Percentiles rank a stretch among this genome's conserved stretches.
Evolutionary conservation across 768 basidiomycete species (phyloP).

Genomic region (Lactifluus echinatus): DNA sequence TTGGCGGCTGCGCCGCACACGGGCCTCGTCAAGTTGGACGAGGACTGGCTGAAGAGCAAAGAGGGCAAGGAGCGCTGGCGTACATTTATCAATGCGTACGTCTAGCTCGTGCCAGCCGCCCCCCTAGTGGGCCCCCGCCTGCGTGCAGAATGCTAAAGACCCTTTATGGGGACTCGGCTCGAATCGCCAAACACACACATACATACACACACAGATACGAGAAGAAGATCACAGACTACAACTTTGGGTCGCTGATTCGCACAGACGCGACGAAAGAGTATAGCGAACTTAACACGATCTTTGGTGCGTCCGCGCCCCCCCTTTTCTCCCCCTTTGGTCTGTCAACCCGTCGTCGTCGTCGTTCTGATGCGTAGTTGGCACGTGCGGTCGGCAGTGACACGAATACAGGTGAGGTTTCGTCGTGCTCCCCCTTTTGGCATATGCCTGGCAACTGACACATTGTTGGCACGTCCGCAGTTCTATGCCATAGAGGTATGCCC

Average conservation of each 20-base stretch:
- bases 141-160: background rate
- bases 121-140: background rate
- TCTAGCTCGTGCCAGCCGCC: conserved; percentile 6
- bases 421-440: background rate
- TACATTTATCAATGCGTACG: conserved; percentile 69
- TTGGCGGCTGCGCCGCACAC: conserved; percentile 32
- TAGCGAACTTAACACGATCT: conserved; percentile 86
- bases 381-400: conserved; percentile 39
- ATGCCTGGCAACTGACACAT: background rate
- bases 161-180: too few relatives aligned
- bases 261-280: conserved; percentile 75
- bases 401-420: conserved; percentile 49
- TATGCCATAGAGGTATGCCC: conserved; percentile 75
- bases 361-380: conserved; percentile 2
- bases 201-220: conserved; percentile 72
- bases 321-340: background rate
- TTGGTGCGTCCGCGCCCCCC: conserved; percentile 74
- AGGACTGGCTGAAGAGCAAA: conserved; percentile 86
- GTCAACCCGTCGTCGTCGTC: background rate
- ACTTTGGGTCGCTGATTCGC: conserved; percentile 93
- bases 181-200: too few relatives aligned
- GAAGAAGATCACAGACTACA: conserved; percentile 85
- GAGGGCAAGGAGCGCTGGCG: conserved; percentile 89
- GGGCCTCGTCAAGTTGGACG: conserved; percentile 56
- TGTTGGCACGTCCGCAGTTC: conserved; percentile 46